A percentile compares a stretch with the other conserved stretches of the same genome.
Evolutionary conservation across 257 asterid genomes (phyloP).

Genomic region (Coffea canephora): DNA sequence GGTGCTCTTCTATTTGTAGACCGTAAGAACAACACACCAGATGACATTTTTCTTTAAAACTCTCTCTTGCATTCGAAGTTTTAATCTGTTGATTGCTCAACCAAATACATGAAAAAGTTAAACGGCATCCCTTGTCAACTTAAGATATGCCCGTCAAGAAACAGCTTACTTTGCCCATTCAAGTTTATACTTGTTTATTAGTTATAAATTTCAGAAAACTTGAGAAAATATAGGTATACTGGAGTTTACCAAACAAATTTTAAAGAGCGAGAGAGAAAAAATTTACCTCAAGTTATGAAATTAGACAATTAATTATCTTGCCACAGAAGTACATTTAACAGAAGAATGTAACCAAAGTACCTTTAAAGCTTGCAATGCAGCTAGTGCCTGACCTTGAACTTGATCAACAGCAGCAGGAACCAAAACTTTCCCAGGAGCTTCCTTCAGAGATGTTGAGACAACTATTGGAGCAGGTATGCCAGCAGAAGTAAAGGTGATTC

Average conservation of each 20-base stretch:
- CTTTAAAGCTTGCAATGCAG: conserved; percentile 88
- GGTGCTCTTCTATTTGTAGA: no score
- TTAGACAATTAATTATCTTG: neutral
- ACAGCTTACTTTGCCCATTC: conserved; percentile 3
- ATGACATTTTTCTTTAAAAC: neutral
- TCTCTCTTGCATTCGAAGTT: neutral
- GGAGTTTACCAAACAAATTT: neutral
- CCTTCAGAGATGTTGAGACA: conserved; percentile 71
- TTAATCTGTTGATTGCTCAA: neutral
- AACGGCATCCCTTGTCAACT: neutral
- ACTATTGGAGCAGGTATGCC: conserved; percentile 96
- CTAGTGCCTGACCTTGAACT: conserved; percentile 78
- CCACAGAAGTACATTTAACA: neutral
- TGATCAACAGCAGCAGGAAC: conserved; percentile 93
- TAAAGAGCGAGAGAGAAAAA: neutral
- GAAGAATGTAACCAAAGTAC: conserved; percentile 21
- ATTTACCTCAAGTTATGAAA: neutral
- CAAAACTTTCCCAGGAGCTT: conserved; percentile 84
- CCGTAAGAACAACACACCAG: neutral
- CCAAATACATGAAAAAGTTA: neutral
- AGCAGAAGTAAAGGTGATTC: conserved; percentile 56
- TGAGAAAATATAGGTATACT: neutral
- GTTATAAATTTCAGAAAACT: neutral
- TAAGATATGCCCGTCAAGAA: neutral
- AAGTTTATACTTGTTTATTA: neutral